Percentiles rank a stretch among this genome's conserved stretches.
phyloP scores from a whole-genome alignment of 768 basidiomycete species.

The Sporobolomyces pararoseus region DNA sequence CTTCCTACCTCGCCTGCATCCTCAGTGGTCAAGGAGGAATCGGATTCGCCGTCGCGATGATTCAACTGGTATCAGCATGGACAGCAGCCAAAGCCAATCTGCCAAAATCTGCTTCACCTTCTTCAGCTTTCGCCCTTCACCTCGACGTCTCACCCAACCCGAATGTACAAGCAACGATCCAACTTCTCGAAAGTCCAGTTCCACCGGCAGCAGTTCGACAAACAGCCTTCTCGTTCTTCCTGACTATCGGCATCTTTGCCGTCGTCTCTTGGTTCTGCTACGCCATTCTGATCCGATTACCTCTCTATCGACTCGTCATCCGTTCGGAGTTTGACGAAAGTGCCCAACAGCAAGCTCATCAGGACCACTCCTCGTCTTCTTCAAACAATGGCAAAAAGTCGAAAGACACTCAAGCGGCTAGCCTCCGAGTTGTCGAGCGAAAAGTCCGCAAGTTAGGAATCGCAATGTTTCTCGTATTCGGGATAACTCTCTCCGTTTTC shows the following conservation, averaged over 20 bases:
- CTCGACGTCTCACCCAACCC: conserved; percentile 8
- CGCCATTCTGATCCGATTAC: conserved; percentile 36
- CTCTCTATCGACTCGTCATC: conserved; percentile 41
- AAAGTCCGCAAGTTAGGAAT: conserved; percentile 48
- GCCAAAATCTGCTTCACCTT: not conserved
- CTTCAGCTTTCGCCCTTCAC: not conserved
- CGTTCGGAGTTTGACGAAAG: conserved; percentile 26
- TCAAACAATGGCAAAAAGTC: not conserved
- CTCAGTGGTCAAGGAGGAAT: conserved; percentile 43
- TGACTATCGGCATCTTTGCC: conserved; percentile 42
- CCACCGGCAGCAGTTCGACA: conserved; percentile 27
- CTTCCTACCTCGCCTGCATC: conserved; percentile 42
- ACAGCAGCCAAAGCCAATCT: conserved; percentile 23
- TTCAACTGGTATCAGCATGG: conserved; percentile 42
- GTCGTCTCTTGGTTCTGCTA: conserved; percentile 33
- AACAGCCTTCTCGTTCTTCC: conserved; percentile 46
- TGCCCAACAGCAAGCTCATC: not conserved
- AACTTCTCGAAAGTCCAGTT: not conserved
- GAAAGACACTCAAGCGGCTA: not conserved
- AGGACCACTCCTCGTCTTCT: not conserved
- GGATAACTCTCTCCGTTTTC: conserved; percentile 47
- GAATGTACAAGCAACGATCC: not conserved
- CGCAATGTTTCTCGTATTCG: conserved; percentile 49
- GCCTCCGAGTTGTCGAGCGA: conserved; percentile 34
- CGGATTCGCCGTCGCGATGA: conserved; percentile 41